Base-by-base conservation (phyloP, 208 protist genomes). In the Jaenimonas drosophilae region DNA sequence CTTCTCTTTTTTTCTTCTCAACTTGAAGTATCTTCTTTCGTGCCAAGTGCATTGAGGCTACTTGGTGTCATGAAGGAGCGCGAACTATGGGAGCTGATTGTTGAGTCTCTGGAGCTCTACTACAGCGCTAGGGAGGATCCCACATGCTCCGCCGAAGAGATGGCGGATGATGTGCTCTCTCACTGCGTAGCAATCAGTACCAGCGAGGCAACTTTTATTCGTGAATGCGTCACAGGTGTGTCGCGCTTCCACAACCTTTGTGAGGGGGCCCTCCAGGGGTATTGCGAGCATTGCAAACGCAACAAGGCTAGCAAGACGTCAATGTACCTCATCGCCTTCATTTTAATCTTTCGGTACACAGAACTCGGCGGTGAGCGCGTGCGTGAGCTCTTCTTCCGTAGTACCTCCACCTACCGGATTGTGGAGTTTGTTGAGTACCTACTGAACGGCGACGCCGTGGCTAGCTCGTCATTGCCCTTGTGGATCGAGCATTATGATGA, bases 281-380 rank as follows among this genome's bases (percentile, higher is more conserved):
- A 84, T 52, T 79, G 75, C 29, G 60, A 64, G 43, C 67, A 62
- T 40, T 58, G 63, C 41, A 81, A 79, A 30, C 77, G 76, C 42
- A 87, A 78, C 49, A 45, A 50, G n/a, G 45, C 43, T 4, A 48
- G 68, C 49, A 63, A 41, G 20, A 14, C 51, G 9, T 59, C 78
- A 19, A 84, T 91, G 73, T 78, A 83, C 37, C 59, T 91, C 29
- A 65, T 79, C 3, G 73, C 78, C 2, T 88, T 86, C 56, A 30
- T 91, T 21, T 29, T 86, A 20, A 50, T 86, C n/a, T 91, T 88
- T 43, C 56, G 64, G 25, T 85, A 80, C 47, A 45, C 30, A 16
- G 41, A 60, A 0, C 25, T 91, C 9, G 72, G 71, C 23, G 64
- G 59, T 7, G 48, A 67, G 1, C 38, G 46, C 20, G 41, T 88